phyloP scores from a whole-genome alignment of 768 basidiomycete species.

The Pulveroboletus sp. region DNA sequence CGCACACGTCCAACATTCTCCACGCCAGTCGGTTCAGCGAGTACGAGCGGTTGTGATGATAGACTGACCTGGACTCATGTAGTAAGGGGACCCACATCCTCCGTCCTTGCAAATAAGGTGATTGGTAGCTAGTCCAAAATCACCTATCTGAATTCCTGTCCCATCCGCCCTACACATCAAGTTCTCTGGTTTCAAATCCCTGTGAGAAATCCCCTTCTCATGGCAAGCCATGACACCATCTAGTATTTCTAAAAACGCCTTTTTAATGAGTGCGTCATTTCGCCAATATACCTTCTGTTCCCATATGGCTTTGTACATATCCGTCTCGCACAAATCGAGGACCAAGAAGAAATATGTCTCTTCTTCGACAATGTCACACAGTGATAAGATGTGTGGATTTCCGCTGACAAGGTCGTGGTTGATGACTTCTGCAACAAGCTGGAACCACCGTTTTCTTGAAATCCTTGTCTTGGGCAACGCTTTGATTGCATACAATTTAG shows the following conservation, averaged over 20 bases:
- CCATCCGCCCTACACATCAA: conserved; percentile 59
- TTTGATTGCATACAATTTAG: conserved; percentile 63
- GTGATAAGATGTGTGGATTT: conserved; percentile 62
- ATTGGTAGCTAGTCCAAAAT: conserved; percentile 69
- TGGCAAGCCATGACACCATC: conserved; percentile 77
- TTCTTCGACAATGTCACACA: conserved; percentile 62
- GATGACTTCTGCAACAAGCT: conserved; percentile 66
- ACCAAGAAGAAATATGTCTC: conserved; percentile 64
- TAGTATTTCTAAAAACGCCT: conserved; percentile 69
- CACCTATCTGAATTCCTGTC: conserved; percentile 55
- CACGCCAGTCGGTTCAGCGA: background rate
- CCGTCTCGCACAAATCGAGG: conserved; percentile 56
- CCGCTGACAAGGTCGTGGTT: conserved; percentile 46
- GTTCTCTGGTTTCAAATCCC: conserved; percentile 84
- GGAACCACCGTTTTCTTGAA: conserved; percentile 44
- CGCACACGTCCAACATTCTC: conserved; percentile 57
- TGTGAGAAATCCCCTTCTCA: conserved; percentile 65
- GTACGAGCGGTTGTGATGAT: background rate
- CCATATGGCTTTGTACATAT: conserved; percentile 61
- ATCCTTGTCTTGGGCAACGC: conserved; percentile 56
- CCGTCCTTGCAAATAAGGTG: conserved; percentile 43
- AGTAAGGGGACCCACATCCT: conserved; percentile 56
- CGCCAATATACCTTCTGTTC: conserved; percentile 47
- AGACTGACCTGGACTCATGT: conserved; percentile 65
- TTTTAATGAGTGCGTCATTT: conserved; percentile 58